Evolutionary conservation across 1,139 yeast genomes (phyloP).

Genomic region (Meyerozyma sp.): DNA sequence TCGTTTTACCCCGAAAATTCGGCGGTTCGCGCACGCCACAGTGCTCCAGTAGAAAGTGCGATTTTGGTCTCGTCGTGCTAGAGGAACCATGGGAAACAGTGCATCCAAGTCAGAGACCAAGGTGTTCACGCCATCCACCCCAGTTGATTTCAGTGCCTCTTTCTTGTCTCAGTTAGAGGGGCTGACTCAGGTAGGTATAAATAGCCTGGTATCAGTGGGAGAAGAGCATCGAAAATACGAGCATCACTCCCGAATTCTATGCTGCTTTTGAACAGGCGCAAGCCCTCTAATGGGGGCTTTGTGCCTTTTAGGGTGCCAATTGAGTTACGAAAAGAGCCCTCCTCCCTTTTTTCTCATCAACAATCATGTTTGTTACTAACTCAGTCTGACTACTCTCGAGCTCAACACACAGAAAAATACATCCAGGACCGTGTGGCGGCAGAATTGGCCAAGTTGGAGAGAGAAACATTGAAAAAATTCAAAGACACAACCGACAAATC

Average conservation of each 20-base stretch:
- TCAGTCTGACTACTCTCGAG: conserved; percentile 71
- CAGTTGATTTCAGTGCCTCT: conserved; percentile 68
- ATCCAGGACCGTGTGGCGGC: conserved; percentile 72
- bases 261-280: background rate
- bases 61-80: background rate
- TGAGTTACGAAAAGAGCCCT: background rate
- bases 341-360: background rate
- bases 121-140: conserved; percentile 66
- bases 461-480: conserved; percentile 52
- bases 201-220: background rate
- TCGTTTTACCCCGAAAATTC: background rate
- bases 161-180: conserved; percentile 68
- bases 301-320: background rate
- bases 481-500: conserved; percentile 46
- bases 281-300: too few relatives aligned
- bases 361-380: conserved; percentile 17
- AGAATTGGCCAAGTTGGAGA: conserved; percentile 59
- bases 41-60: conserved; percentile 1
- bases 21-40: conserved; percentile 5
- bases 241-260: background rate
- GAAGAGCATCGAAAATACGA: background rate
- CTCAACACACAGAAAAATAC: conserved; percentile 72
- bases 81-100: conserved; percentile 43
- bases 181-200: conserved; percentile 51
- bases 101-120: conserved; percentile 60